Conservation (phyloP, 1,284 basidiomycete species). For the Cryptococcus sp. region DNA sequence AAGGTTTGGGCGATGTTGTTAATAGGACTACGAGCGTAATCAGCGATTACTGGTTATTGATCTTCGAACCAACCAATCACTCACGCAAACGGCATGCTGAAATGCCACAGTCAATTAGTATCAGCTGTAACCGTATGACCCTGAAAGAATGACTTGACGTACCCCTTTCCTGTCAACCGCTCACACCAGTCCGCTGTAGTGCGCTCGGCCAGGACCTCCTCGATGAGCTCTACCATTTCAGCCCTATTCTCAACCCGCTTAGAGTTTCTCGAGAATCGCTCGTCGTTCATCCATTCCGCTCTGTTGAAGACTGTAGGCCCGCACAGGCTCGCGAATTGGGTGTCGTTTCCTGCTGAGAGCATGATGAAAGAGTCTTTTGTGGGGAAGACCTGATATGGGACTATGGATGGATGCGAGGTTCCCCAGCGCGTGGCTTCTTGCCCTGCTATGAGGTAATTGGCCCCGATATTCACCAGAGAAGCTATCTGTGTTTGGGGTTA, state of each 20-base stretch:
- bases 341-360: conserved; percentile 91
- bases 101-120: conserved; percentile 42
- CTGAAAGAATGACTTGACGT: conserved; percentile 32
- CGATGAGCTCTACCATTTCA: conserved; percentile 72
- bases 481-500: conserved; percentile 64
- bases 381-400: conserved; percentile 88
- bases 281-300: conserved; percentile 45
- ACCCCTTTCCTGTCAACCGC: conserved; percentile 74
- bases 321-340: conserved; percentile 62
- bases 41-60: not conserved
- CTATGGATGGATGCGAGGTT: conserved; percentile 84
- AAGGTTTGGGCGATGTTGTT: conserved; percentile 91
- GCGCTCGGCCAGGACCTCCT: conserved; percentile 61
- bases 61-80: conserved; percentile 1
- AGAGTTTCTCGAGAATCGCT: conserved; percentile 71
- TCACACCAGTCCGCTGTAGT: conserved; percentile 72
- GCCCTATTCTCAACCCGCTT: conserved; percentile 74
- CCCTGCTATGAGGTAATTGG: conserved; percentile 86
- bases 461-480: conserved; percentile 87
- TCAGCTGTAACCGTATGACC: not conserved
- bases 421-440: conserved; percentile 85
- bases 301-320: conserved; percentile 43
- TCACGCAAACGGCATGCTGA: conserved; percentile 69
- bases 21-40: conserved; percentile 63
- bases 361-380: conserved; percentile 88